Base-by-base conservation (phyloP, 108 stramenopile genomes). In the Nitzschia sp. region DNA sequence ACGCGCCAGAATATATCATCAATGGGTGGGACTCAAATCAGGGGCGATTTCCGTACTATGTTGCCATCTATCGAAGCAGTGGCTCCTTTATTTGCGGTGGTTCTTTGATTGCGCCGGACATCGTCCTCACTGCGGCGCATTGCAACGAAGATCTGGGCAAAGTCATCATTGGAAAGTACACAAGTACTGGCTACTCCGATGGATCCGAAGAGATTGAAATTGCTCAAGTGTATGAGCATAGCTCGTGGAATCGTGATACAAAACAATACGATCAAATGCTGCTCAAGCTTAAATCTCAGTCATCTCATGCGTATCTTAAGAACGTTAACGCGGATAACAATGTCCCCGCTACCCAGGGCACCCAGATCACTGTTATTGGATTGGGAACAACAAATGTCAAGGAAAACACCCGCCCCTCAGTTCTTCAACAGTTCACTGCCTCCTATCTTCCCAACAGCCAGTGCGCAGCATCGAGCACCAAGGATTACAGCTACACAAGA, bases 11-110 rank as follows among this genome's bases (percentile, higher is more conserved):
- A 15, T 21, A 81, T 18, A 62, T 64, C 27, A 49, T 64, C 17
- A 47, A 28, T 25, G 66, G 66, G 11, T 4, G 2, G 3, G 66
- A 54, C 35, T n/a, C 35, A 2, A 11, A 56, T 21, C 5, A 36
- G 25, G 54, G 26, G 18, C 27, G 66, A 26, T 68, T 23, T 55
- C 66, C 66, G 15, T 68, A 68, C 24, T 68, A 49, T 42, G 66
- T 68, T 11, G 46, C 64, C 11, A 5, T 64, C 4, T 8, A 26
- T 25, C 17, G 24, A n/a, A 42, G 26, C 2, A 3, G 25, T 8
- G 46, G 24, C 3, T 8, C n/a, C 4, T n/a, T 64, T 8, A 26
- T 64, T 26, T 64, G 64, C 24, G 60, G 60, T 42, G 60, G 60
- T 18, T 38, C 60, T 21, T 21, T 61, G 33, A 61, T 61, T 61